Evolutionary conservation across 1,284 basidiomycete species (phyloP), one percentile per base, ranked within the genome.

Genomic region (Leccinum pseudoinsigne): DNA sequence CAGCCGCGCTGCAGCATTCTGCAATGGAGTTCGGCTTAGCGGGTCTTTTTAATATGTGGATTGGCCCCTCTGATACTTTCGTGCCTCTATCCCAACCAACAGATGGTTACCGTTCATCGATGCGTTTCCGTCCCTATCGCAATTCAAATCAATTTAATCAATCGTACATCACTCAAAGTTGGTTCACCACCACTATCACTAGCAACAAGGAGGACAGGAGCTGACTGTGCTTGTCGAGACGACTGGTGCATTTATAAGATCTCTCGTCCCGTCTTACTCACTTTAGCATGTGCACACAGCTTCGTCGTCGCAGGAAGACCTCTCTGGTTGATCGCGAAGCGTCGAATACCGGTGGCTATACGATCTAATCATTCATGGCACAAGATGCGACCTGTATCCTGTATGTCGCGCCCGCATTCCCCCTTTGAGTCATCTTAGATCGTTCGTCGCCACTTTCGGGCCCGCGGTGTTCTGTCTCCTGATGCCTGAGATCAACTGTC

Each of bases 21-120:
- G 60, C 58, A 66, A 58, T 62, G 21, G 4, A 31, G 54, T 40
- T 53, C 23, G 34, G 36, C 47, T 6, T 57, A 6, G n/a, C 50
- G 47, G 55, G 45, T 69, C 57, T 11, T n/a, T 55, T 50, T 67
- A 57, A 56, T 54, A 59, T 51, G 31, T 50, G 40, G 55, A 5
- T 31, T 40, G 42, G 38, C 45, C 12, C 36, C 23, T 63, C n/a
- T 9, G 42, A 18, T 42, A 3, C 16, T 8, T 38, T 31, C 26
- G 50, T 47, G 38, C 5, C 14, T 26, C 34, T 50, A 51, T 8
- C 42, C n/a, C 7, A 7, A 38, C 60, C 47, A 31, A 55, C 51
- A 54, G 36, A 47, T 50, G 56, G 16, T 59, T 55, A 40, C 47
- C 42, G 45, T 57, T 57, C 9, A 31, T 67, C 60, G 34, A 16